Conservation (phyloP, 108 stramenopile genomes). For the Hondaea fermentalgiana region DNA sequence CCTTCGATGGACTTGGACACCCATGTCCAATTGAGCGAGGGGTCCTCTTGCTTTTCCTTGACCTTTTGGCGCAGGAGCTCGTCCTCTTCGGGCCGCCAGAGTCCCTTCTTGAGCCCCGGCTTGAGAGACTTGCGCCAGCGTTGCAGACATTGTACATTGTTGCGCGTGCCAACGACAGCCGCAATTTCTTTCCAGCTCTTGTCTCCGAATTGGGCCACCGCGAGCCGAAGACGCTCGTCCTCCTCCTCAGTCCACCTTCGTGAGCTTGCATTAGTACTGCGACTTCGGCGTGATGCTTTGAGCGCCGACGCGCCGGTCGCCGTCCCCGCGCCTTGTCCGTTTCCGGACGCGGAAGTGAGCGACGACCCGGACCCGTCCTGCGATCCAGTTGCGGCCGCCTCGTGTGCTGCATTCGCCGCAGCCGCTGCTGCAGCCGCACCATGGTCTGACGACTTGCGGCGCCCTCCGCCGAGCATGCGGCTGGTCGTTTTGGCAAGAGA, state of each 20-base stretch:
- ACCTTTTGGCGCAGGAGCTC: not conserved
- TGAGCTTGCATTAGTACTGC: not conserved
- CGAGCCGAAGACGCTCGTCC: not conserved
- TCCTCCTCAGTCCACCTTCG: not conserved
- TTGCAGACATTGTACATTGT: constrained; percentile 50
- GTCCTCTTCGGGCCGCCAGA: constrained; percentile 4
- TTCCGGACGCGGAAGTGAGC: too few relatives aligned
- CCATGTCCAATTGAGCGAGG: constrained; percentile 54
- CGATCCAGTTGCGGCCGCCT: too few relatives aligned
- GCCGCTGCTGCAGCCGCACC: too few relatives aligned
- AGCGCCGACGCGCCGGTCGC: too few relatives aligned
- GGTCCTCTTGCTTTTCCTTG: not conserved
- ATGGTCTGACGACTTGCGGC: not conserved
- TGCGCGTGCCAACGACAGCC: not conserved
- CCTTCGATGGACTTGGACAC: constrained; percentile 85
- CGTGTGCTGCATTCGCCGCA: too few relatives aligned
- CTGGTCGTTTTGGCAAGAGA: not conserved
- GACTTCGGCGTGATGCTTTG: too few relatives aligned
- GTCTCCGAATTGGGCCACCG: not conserved
- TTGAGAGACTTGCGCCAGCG: constrained; percentile 55
- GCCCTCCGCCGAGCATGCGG: not conserved
- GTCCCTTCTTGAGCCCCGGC: constrained; percentile 46
- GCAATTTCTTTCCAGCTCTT: not conserved
- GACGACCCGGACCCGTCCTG: too few relatives aligned
- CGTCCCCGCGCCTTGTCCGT: too few relatives aligned